Evolutionary conservation across 2,329 filamentous ascomycete species (phyloP).

Genomic region (Colletotrichum lentis): DNA sequence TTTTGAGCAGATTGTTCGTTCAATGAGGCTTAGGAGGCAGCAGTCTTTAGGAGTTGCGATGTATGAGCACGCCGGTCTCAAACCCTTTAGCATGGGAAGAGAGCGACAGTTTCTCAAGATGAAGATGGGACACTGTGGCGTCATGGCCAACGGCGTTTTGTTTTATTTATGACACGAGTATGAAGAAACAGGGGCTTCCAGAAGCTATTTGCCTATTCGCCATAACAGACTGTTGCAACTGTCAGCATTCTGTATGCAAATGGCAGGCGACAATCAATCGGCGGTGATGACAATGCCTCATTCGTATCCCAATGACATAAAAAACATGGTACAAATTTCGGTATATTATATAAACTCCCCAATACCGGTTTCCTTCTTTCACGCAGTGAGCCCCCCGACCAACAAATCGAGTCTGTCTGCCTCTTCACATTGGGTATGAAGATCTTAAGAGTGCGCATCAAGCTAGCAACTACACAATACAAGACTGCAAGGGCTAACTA

Average conservation of each 20-base stretch:
- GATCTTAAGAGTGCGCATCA: neutral
- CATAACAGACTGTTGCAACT: neutral
- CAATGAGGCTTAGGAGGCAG: neutral
- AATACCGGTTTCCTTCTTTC: neutral
- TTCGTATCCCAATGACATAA: too few species aligned
- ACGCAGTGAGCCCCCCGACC: neutral
- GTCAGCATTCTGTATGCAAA: neutral
- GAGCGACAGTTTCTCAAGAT: neutral
- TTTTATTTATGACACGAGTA: neutral
- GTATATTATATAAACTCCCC: neutral
- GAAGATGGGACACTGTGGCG: neutral
- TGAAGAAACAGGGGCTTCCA: neutral
- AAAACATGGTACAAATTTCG: conserved; percentile 15
- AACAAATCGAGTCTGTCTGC: neutral
- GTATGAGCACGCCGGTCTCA: neutral
- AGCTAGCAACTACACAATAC: neutral
- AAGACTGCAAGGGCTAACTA: neutral
- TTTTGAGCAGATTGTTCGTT: neutral
- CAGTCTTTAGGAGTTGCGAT: neutral
- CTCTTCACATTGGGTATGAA: conserved; percentile 7
- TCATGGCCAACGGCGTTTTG: too few species aligned
- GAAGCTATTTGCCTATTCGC: too few species aligned
- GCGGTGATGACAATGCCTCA: too few species aligned
- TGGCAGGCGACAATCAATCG: neutral
- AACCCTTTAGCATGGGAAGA: neutral